Evolutionary conservation across 2,329 filamentous ascomycete genomes (phyloP).

Genomic region (Cercospora berteroae): DNA sequence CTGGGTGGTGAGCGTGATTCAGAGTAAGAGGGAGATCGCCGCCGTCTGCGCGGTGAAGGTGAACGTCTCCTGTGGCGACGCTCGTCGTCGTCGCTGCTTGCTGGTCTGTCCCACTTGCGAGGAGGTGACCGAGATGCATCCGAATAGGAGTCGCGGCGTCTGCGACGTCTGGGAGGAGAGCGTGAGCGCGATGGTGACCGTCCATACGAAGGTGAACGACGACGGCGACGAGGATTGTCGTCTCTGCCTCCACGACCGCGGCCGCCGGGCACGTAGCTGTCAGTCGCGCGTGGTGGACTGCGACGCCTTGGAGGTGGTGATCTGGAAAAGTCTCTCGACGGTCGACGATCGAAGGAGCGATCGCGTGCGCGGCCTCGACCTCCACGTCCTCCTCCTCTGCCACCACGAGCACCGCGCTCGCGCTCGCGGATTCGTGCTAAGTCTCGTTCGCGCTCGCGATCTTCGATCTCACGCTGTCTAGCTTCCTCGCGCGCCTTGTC

Average conservation of each 20-base stretch:
- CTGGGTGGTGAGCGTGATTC: slow-evolving; percentile 61
- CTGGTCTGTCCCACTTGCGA: slow-evolving; percentile 20
- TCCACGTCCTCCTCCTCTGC: slow-evolving; percentile 44
- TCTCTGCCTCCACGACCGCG: slow-evolving; percentile 33
- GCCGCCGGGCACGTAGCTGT: slow-evolving; percentile 57
- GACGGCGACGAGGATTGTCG: slow-evolving; percentile 40
- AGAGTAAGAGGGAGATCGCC: slow-evolving; percentile 64
- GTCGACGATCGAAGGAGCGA: slow-evolving; percentile 50
- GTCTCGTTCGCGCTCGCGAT: slow-evolving; percentile 69
- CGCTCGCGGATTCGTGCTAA: slow-evolving; percentile 65
- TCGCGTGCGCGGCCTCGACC: slow-evolving; percentile 42
- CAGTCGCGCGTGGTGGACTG: slow-evolving; percentile 51
- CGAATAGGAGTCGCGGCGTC: slow-evolving; percentile 24
- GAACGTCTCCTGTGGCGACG: slow-evolving; percentile 28
- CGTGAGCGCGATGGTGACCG: slow-evolving; percentile 31
- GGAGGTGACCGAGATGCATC: slow-evolving; percentile 16
- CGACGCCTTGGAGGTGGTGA: slow-evolving; percentile 51
- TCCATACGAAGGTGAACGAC: slow-evolving; percentile 31
- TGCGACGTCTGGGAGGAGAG: slow-evolving; percentile 32
- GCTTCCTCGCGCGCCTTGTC: slow-evolving; percentile 77
- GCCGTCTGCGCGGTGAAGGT: slow-evolving; percentile 35
- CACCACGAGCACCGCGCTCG: slow-evolving; percentile 49
- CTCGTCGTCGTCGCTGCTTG: slow-evolving; percentile 14
- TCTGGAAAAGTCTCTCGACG: slow-evolving; percentile 48
- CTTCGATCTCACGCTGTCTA: slow-evolving; percentile 67